Evolutionary conservation across 495 filamentous ascomycete genomes (phyloP), one percentile per base, ranked within the genome.

Genomic region (Penicillium herquei): DNA sequence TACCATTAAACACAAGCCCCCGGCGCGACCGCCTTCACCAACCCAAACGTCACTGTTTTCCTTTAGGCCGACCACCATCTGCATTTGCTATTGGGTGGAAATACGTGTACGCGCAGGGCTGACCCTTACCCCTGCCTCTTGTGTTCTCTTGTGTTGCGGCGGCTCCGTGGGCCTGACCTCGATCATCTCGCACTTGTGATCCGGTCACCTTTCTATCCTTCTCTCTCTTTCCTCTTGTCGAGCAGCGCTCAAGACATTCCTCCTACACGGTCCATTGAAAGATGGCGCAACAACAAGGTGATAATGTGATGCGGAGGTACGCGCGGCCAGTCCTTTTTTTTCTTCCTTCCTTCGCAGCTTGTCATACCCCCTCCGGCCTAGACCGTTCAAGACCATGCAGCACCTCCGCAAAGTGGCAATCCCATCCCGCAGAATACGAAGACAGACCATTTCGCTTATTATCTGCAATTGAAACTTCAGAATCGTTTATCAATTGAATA

Each of bases 281-380:
- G 64, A 85, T 85, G 82, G 79, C 83, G 41, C 83, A 86, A 70
- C 81, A 80, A 69, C 77, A 76, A 62, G 74, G 70, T 41, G 82
- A 84, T 57, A 88, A 88, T 81, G 84, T 86, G 37, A 88, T 88
- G 78, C 82, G 85, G 80, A 84, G 85, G 85, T 88, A 83, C 54
- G 79, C 77, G 55, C 59, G 52, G 49, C 53, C 47, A 42, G 33
- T 41, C 7, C 30, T 26, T 26, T 26, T 26, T 26, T 26, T 26
- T 26, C 21, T 26, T 26, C 53, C 33, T 30, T 39, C 43, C 33
- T 18, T 14, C 41, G 37, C 18, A 44, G 44, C 39, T 46, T 56
- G 43, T 63, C 46, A 52, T 55, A 49, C 51, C 46, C 50, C 52
- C 54, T 39, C 55, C 45, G 16, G 40, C 30, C 45, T 52, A 49